Evolutionary conservation across 208 protist species (phyloP).

Genomic region (Crithidia bombi): DNA sequence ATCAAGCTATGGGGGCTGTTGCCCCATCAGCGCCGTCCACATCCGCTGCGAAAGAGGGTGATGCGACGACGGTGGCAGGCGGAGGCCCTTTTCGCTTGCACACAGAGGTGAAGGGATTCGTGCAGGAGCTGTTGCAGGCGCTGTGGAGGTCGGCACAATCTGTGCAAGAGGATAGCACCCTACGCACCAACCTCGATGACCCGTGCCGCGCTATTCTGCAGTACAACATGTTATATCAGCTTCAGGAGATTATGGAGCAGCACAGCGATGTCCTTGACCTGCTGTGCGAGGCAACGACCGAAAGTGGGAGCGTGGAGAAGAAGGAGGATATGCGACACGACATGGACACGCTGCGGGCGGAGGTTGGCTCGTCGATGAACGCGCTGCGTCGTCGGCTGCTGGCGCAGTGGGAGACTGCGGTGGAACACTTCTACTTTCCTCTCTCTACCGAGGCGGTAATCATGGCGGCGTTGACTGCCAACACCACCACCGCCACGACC

Average conservation of each 20-base stretch:
- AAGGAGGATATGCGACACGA: neutral
- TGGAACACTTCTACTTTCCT: slow-evolving; percentile 31
- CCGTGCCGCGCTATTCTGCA: slow-evolving; percentile 49
- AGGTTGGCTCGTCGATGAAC: slow-evolving; percentile 19
- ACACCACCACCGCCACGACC: neutral
- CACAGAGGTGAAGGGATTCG: slow-evolving; percentile 19
- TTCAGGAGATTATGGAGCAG: slow-evolving; percentile 46
- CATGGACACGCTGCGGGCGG: slow-evolving; percentile 19
- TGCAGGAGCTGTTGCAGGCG: slow-evolving; percentile 40
- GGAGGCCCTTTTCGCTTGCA: neutral
- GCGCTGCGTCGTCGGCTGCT: slow-evolving; percentile 25
- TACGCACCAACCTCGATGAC: slow-evolving; percentile 57
- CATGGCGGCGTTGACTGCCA: neutral
- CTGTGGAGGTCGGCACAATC: slow-evolving; percentile 36
- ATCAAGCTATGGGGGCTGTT: neutral
- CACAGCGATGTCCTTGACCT: slow-evolving; percentile 30
- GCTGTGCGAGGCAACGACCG: slow-evolving; percentile 6
- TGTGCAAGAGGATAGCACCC: slow-evolving; percentile 24
- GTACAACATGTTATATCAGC: slow-evolving; percentile 53
- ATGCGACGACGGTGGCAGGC: neutral
- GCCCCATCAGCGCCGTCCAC: neutral
- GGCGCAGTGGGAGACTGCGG: slow-evolving; percentile 18
- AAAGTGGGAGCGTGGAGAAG: neutral
- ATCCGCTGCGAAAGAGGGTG: neutral
- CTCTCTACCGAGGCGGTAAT: slow-evolving; percentile 16